Evolutionary conservation across 2,329 filamentous ascomycete species (phyloP).

Genomic region (Colletotrichum scovillei): DNA sequence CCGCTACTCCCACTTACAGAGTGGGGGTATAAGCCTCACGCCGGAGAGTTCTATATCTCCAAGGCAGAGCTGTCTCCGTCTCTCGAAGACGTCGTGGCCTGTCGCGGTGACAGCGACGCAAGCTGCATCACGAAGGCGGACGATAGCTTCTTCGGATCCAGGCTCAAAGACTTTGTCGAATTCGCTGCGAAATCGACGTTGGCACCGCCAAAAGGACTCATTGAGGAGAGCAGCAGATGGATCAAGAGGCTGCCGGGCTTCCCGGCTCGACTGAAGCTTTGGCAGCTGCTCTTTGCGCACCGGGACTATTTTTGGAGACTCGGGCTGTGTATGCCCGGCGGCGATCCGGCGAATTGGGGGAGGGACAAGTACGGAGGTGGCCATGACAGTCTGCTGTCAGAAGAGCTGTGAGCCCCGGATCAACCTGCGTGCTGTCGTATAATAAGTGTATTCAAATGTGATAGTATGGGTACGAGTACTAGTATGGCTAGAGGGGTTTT

Average conservation of each 20-base stretch:
- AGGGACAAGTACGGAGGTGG: constrained; percentile 51
- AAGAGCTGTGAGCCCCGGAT: constrained; percentile 19
- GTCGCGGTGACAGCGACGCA: constrained; percentile 77
- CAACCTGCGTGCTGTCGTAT: not conserved
- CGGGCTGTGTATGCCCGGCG: constrained; percentile 87
- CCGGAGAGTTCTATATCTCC: constrained; percentile 87
- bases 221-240: constrained; percentile 40
- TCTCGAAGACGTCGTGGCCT: constrained; percentile 75
- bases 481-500: not conserved
- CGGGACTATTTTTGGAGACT: constrained; percentile 97
- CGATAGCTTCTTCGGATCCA: constrained; percentile 43
- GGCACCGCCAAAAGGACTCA: not conserved
- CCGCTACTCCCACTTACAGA: constrained; percentile 86
- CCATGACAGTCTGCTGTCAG: constrained; percentile 27
- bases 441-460: not conserved
- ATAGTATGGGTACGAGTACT: not conserved
- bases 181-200: not conserved
- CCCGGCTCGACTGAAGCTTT: constrained; percentile 76
- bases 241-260: constrained; percentile 63
- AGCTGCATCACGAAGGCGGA: constrained; percentile 76
- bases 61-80: constrained; percentile 77
- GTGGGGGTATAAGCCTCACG: constrained; percentile 89
- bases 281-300: constrained; percentile 93
- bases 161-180: constrained; percentile 39
- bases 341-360: constrained; percentile 76